Conservation (phyloP, 2,329 filamentous ascomycete species). For the Trichoderma sp. region DNA sequence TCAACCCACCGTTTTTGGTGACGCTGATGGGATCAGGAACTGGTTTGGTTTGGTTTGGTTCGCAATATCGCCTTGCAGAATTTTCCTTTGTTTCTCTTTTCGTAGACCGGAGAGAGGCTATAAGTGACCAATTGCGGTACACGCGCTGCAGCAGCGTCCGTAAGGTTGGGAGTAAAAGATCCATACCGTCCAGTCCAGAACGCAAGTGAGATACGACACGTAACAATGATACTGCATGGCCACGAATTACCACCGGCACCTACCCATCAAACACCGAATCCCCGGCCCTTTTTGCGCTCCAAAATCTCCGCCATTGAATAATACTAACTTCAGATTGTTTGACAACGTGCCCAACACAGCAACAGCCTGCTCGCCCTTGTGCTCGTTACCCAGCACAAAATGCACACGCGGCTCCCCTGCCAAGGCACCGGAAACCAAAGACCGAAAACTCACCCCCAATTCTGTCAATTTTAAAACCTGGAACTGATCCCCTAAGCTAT, state of each 20-base stretch:
- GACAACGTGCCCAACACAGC: neutral
- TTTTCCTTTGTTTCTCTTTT: neutral
- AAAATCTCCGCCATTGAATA: neutral
- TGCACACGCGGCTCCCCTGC: conserved; percentile 1
- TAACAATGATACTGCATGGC: neutral
- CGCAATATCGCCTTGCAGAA: neutral
- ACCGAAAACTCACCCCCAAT: neutral
- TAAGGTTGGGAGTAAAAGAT: neutral
- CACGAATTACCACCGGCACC: neutral
- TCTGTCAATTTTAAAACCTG: neutral
- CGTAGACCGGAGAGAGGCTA: neutral
- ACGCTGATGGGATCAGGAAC: neutral
- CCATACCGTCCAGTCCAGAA: neutral
- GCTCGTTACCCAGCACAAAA: neutral
- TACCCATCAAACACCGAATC: neutral
- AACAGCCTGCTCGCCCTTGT: neutral
- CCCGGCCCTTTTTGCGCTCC: neutral
- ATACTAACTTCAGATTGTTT: neutral
- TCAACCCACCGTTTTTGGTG: conserved; percentile 7
- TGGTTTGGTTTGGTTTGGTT: neutral
- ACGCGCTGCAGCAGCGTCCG: neutral
- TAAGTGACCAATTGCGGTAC: neutral
- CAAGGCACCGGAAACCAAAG: neutral
- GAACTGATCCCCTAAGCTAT: neutral
- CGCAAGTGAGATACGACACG: conserved; percentile 3